Evolutionary conservation across 306 rosid genomes (phyloP).

Genomic region (Canavalia ensiformis): DNA sequence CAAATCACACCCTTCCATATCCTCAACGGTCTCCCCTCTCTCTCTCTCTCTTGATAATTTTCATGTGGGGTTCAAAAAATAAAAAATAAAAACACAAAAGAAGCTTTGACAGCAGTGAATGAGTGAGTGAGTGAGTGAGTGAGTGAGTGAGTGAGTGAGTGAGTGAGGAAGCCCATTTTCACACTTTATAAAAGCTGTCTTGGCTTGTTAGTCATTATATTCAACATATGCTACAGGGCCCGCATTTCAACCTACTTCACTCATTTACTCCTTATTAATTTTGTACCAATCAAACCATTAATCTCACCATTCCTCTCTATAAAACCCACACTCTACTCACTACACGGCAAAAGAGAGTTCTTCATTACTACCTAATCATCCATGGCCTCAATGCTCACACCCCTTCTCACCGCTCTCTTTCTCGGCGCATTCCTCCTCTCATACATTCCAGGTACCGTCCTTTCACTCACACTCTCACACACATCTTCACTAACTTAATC

Average conservation of each 20-base stretch:
- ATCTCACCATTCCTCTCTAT: neutral
- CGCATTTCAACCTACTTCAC: neutral
- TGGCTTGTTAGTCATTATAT: neutral
- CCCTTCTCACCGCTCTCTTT: slow-evolving; percentile 53
- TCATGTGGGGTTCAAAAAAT: too few relatives aligned
- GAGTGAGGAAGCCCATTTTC: too few relatives aligned
- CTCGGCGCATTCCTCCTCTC: slow-evolving; percentile 33
- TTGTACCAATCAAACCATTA: neutral
- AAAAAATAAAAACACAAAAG: too few relatives aligned
- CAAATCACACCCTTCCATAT: too few relatives aligned
- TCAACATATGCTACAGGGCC: neutral
- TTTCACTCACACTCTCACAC: too few relatives aligned
- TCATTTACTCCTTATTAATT: neutral
- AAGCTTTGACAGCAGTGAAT: too few relatives aligned
- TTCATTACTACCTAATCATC: neutral
- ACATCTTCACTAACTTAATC: too few relatives aligned
- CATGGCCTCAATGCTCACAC: slow-evolving; percentile 52
- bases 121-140: too few relatives aligned
- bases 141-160: too few relatives aligned
- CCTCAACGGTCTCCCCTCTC: too few relatives aligned
- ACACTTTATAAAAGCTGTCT: neutral
- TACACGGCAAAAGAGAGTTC: neutral
- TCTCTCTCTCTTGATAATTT: too few relatives aligned
- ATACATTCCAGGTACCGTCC: neutral
- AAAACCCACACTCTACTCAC: neutral